These are phyloP conservation scores for Trichoderma aggressivum DNA, from an alignment of 2,329 filamentous ascomycete species.

Conservation along the genomic window DNA sequence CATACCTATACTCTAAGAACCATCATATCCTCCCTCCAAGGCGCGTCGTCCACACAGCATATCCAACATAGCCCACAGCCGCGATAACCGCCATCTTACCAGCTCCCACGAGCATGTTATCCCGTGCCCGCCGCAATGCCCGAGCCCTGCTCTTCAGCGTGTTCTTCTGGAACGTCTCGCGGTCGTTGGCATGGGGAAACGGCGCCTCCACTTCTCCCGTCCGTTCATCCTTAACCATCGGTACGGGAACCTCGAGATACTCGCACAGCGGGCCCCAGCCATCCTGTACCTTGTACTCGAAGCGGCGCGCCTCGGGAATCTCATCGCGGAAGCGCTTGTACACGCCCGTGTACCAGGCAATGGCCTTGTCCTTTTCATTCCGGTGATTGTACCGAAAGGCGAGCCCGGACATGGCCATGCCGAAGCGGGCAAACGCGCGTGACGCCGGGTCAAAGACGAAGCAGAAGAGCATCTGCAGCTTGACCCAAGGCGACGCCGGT, in stretches of 20 bases:
- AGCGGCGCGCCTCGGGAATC: constrained; percentile 33
- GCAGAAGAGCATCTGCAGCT: constrained; percentile 27
- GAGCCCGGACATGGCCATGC: constrained; percentile 26
- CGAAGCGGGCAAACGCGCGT: constrained; percentile 29
- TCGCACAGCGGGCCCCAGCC: constrained; percentile 43
- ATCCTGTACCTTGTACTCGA: constrained; percentile 39
- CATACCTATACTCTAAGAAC: neutral
- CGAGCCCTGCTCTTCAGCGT: constrained; percentile 11
- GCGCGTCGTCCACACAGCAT: constrained; percentile 30
- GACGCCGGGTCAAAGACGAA: constrained; percentile 27
- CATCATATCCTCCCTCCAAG: constrained; percentile 21
- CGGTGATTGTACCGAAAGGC: constrained; percentile 32
- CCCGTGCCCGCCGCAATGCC: constrained; percentile 26
- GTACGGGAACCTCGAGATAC: constrained; percentile 38
- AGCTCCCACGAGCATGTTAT: constrained; percentile 25
- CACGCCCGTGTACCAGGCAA: constrained; percentile 36
- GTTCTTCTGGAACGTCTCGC: constrained; percentile 25
- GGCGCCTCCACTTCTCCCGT: constrained; percentile 33
- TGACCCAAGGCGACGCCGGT: neutral
- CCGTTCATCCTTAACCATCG: constrained; percentile 30
- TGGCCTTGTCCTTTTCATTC: constrained; percentile 35
- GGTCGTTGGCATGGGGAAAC: constrained; percentile 35
- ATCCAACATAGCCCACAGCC: constrained; percentile 31
- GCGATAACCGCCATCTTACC: constrained; percentile 23
- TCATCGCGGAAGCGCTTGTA: constrained; percentile 36